Conservation (phyloP, 148 eudicot species). For the Rhododendron vialii region DNA sequence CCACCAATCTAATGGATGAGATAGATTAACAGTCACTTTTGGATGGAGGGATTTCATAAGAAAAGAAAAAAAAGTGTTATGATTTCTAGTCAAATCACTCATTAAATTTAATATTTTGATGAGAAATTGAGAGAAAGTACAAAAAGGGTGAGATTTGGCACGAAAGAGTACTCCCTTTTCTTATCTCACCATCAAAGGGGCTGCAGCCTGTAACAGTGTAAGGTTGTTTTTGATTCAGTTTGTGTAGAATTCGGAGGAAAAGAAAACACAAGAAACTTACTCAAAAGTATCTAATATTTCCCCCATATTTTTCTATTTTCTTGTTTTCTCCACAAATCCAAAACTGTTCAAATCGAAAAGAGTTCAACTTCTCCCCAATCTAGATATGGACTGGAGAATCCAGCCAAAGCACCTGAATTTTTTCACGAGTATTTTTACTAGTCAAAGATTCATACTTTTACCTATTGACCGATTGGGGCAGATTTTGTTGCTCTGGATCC, state of each 20-base stretch:
- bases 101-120: no score
- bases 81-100: no score
- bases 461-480: not conserved
- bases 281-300: not conserved
- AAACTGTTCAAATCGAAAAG: not conserved
- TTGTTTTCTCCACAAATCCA: not conserved
- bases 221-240: not conserved
- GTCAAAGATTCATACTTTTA: not conserved
- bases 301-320: not conserved
- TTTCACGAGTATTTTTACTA: not conserved
- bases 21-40: no score
- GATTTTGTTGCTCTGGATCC: not conserved
- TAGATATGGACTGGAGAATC: not conserved
- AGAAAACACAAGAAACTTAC: not conserved
- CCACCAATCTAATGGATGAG: not conserved
- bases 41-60: no score
- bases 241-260: not conserved
- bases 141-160: not conserved
- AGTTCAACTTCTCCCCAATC: not conserved
- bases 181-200: not conserved
- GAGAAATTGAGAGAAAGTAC: no score
- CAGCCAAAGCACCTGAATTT: not conserved
- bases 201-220: not conserved
- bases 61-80: no score
- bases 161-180: not conserved